Conservation (phyloP, 2,329 filamentous ascomycete species). For the Septoria linicola region DNA sequence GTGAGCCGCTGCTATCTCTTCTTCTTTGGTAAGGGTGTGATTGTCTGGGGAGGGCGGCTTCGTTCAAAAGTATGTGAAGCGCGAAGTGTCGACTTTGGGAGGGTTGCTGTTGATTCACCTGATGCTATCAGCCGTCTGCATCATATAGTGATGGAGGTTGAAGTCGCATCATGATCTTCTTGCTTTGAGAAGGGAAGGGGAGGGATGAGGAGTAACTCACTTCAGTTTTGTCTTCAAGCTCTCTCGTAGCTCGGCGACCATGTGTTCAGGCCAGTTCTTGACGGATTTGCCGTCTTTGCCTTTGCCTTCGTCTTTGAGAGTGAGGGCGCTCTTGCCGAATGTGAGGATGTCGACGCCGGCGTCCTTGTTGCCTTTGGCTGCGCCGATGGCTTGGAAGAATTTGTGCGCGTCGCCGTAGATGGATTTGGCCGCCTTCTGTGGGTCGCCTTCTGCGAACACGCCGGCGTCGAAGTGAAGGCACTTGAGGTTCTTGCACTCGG, state of each 20-base stretch:
- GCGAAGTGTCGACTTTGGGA: too few relatives aligned
- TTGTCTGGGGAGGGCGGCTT: background rate
- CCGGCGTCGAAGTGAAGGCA: conserved; percentile 34
- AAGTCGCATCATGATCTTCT: background rate
- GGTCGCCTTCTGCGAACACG: conserved; percentile 33
- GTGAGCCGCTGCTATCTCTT: too few relatives aligned
- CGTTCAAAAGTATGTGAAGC: too few relatives aligned
- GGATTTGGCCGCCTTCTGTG: conserved; percentile 36
- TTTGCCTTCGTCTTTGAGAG: conserved; percentile 30
- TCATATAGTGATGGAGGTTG: too few relatives aligned
- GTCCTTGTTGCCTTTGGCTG: conserved; percentile 27
- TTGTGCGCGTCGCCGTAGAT: conserved; percentile 39
- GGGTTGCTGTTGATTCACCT: conserved; percentile 1
- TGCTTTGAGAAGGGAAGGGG: background rate
- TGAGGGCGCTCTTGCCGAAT: conserved; percentile 34
- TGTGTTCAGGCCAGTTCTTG: conserved; percentile 26
- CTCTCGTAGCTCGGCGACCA: conserved; percentile 32
- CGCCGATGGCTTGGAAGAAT: conserved; percentile 31
- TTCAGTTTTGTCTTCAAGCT: conserved; percentile 33
- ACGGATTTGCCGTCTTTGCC: conserved; percentile 18
- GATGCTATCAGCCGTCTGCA: background rate
- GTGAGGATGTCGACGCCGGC: conserved; percentile 33
- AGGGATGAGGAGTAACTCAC: conserved; percentile 31
- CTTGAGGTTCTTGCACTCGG: conserved; percentile 33
- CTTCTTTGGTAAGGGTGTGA: too few relatives aligned